Percentiles rank a stretch among this genome's conserved stretches.
phyloP scores from a whole-genome alignment of 352 stramenopile genomes.

The Phytophthora hibernalis region DNA sequence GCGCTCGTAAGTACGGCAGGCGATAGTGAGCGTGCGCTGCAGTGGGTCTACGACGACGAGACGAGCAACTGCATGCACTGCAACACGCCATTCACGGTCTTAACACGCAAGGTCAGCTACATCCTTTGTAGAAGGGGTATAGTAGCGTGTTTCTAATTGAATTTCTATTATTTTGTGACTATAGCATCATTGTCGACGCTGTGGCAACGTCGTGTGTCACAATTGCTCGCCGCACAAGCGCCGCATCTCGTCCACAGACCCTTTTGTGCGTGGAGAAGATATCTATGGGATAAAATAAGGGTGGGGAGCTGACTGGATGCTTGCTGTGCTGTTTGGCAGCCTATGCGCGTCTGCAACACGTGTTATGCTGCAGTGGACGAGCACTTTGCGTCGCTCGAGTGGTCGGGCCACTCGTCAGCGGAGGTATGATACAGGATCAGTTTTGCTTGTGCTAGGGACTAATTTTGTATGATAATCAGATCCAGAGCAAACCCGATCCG shows the following conservation, averaged over 20 bases:
- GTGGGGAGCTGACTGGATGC: conserved; percentile 8
- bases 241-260: conserved; percentile 80
- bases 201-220: conserved; percentile 86
- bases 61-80: conserved; percentile 90
- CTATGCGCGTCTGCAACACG: conserved; percentile 88
- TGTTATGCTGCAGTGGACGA: conserved; percentile 88
- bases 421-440: conserved; percentile 46
- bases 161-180: conserved; percentile 12
- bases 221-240: conserved; percentile 90
- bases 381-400: conserved; percentile 86
- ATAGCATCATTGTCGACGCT: conserved; percentile 85
- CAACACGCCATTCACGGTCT: conserved; percentile 84
- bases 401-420: conserved; percentile 76
- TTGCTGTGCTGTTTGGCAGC: conserved; percentile 41
- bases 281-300: neutral
- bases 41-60: conserved; percentile 89
- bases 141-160: neutral
- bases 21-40: conserved; percentile 61
- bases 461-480: conserved; percentile 33
- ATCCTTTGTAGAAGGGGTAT: too few relatives aligned
- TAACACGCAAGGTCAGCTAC: conserved; percentile 75
- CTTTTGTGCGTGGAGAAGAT: conserved; percentile 69
- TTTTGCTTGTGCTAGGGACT: neutral
- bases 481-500: conserved; percentile 73
- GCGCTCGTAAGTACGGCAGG: conserved; percentile 41